Percentiles rank a stretch among this genome's conserved stretches.
phyloP scores from a whole-genome alignment of 2,329 filamentous ascomycete species.

The Diaporthe vaccinii region DNA sequence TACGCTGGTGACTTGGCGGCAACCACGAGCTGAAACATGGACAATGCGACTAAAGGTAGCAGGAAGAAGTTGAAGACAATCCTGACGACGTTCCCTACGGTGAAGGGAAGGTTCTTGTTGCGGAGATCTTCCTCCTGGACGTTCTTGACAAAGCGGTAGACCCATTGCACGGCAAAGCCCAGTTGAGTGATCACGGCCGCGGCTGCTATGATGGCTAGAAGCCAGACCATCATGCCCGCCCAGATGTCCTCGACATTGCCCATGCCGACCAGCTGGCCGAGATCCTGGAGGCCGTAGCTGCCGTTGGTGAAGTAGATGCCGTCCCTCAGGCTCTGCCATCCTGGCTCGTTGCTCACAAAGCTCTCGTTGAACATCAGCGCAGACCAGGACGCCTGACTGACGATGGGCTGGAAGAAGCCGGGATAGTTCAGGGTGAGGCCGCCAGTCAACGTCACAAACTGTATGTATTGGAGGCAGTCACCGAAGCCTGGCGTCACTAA shows the following conservation, averaged over 20 bases:
- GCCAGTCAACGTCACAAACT: constrained; percentile 92
- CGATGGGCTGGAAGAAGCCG: constrained; percentile 92
- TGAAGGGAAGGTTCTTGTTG: constrained; percentile 92
- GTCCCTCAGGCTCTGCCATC: constrained; percentile 79
- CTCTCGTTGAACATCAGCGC: constrained; percentile 93
- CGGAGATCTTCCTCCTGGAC: constrained; percentile 88
- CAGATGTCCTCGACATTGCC: constrained; percentile 83
- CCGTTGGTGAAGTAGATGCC: constrained; percentile 88
- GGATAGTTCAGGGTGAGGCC: constrained; percentile 89
- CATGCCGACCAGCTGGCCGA: constrained; percentile 89
- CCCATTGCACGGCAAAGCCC: constrained; percentile 83
- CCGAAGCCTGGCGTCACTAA: constrained; percentile 96
- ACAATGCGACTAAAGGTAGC: constrained; percentile 86
- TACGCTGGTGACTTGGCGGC: constrained; percentile 76
- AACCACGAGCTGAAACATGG: constrained; percentile 91
- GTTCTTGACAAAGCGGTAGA: constrained; percentile 78
- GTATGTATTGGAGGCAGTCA: constrained; percentile 96
- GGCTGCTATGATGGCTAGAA: constrained; percentile 80
- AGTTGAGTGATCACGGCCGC: constrained; percentile 80
- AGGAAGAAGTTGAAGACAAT: constrained; percentile 95
- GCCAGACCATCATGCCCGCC: constrained; percentile 94
- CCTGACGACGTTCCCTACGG: constrained; percentile 82
- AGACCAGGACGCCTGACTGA: constrained; percentile 91
- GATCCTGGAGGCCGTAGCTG: constrained; percentile 82
- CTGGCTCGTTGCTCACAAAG: constrained; percentile 78